Conservation (phyloP, 306 rosid species). For the Pterocarpus macrocarpus region DNA sequence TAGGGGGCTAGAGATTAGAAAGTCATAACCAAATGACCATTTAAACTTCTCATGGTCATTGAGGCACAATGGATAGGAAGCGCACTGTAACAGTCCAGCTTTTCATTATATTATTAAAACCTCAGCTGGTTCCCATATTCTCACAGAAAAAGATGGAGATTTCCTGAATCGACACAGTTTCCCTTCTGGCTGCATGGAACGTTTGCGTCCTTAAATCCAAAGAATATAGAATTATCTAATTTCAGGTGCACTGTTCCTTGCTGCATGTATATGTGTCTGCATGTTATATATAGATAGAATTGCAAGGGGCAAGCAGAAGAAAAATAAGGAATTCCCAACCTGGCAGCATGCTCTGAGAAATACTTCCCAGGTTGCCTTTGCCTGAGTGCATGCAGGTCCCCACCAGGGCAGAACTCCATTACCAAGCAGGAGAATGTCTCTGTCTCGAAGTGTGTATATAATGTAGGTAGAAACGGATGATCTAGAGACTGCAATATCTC, state of each 20-base stretch:
- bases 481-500: conserved; percentile 95
- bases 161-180: conserved; percentile 6
- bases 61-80: conserved; percentile 4
- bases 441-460: conserved; percentile 86
- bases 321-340: conserved; percentile 63
- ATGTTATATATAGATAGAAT: conserved; percentile 28
- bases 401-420: conserved; percentile 98
- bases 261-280: neutral
- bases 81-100: neutral
- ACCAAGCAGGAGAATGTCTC: conserved; percentile 87
- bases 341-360: conserved; percentile 93
- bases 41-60: conserved; percentile 7
- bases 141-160: neutral
- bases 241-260: conserved; percentile 24
- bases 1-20: neutral
- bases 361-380: conserved; percentile 89
- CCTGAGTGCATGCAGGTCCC: conserved; percentile 89
- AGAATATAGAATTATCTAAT: conserved; percentile 17
- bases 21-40: conserved; percentile 7
- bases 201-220: conserved; percentile 27
- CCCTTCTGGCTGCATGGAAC: conserved; percentile 24
- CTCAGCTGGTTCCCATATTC: conserved; percentile 10
- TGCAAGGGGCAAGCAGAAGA: neutral
- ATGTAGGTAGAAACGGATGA: conserved; percentile 96
- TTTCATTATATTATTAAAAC: conserved; percentile 7